phyloP scores from a whole-genome alignment of 1,284 basidiomycete genomes.

The Coniferiporia weirii region DNA sequence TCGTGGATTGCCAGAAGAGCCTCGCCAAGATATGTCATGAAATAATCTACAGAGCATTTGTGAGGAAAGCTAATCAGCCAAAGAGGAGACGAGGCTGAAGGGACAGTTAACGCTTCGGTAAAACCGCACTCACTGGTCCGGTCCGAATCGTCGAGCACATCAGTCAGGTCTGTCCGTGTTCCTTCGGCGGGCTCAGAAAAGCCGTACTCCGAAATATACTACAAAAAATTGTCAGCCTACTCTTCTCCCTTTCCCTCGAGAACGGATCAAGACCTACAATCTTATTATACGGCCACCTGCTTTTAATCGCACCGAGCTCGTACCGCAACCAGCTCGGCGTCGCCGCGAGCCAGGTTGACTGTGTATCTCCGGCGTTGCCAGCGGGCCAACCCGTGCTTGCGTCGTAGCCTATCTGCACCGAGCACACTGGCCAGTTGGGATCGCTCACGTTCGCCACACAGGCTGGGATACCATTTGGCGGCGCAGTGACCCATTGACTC shows the following conservation, averaged over 20 bases:
- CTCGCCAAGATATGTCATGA: constrained; percentile 40
- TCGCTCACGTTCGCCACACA: constrained; percentile 36
- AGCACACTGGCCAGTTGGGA: constrained; percentile 43
- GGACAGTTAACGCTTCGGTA: background rate
- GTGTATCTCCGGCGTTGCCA: constrained; percentile 37
- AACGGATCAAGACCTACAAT: constrained; percentile 28
- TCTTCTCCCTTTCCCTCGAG: background rate
- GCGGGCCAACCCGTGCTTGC: constrained; percentile 39
- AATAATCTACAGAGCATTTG: constrained; percentile 31
- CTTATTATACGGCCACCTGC: constrained; percentile 41
- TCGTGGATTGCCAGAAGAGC: constrained; percentile 38
- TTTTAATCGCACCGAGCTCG: constrained; percentile 33
- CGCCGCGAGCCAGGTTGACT: constrained; percentile 36
- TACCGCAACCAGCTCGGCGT: constrained; percentile 37
- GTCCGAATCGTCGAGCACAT: constrained; percentile 39
- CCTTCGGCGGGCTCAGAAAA: constrained; percentile 40
- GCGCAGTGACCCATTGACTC: constrained; percentile 35
- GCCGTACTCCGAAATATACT: constrained; percentile 45
- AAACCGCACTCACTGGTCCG: constrained; percentile 34
- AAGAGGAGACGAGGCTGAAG: background rate
- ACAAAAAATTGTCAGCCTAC: background rate
- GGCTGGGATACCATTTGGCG: constrained; percentile 34
- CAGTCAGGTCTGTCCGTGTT: constrained; percentile 34
- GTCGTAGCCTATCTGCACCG: constrained; percentile 33
- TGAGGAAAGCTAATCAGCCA: background rate